These are phyloP conservation scores for Persicaria maculosa DNA, from an alignment of 148 eudicot species.

Conservation along the genomic window DNA sequence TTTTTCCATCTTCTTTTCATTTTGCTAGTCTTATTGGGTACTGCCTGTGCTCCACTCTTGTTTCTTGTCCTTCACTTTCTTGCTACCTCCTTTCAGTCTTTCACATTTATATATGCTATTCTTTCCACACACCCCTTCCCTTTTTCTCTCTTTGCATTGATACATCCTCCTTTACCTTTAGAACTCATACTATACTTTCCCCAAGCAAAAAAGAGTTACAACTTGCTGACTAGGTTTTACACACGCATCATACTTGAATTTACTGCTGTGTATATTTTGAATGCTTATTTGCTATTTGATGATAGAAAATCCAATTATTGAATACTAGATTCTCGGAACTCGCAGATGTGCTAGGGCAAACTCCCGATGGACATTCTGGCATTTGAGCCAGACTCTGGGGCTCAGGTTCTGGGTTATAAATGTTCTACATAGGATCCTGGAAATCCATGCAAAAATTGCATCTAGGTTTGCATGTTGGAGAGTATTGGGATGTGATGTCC, in stretches of 20 bases:
- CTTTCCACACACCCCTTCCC: background rate
- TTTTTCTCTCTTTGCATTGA: background rate
- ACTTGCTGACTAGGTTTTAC: background rate
- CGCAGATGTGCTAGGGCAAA: slow-evolving; percentile 70
- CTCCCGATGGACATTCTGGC: slow-evolving; percentile 45
- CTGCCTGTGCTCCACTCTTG: background rate
- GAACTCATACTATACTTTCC: background rate
- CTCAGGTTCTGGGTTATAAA: slow-evolving; percentile 47
- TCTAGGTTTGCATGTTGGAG: slow-evolving; percentile 27
- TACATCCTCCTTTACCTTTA: background rate
- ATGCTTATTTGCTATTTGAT: slow-evolving; percentile 8
- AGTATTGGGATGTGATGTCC: slow-evolving; percentile 33
- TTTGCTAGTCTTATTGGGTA: background rate
- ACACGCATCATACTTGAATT: background rate
- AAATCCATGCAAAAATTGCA: slow-evolving; percentile 33
- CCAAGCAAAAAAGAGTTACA: background rate
- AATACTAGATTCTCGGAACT: slow-evolving; percentile 58
- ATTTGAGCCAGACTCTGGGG: slow-evolving; percentile 52
- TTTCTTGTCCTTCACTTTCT: background rate
- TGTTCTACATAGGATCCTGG: slow-evolving; percentile 32
- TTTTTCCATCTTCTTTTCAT: background rate
- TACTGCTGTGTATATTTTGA: background rate
- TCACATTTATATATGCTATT: background rate
- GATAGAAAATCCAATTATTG: slow-evolving; percentile 28
- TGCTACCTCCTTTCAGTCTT: background rate